phyloP scores from a whole-genome alignment of 768 basidiomycete genomes.

The Tricholoma hemisulphureum region DNA sequence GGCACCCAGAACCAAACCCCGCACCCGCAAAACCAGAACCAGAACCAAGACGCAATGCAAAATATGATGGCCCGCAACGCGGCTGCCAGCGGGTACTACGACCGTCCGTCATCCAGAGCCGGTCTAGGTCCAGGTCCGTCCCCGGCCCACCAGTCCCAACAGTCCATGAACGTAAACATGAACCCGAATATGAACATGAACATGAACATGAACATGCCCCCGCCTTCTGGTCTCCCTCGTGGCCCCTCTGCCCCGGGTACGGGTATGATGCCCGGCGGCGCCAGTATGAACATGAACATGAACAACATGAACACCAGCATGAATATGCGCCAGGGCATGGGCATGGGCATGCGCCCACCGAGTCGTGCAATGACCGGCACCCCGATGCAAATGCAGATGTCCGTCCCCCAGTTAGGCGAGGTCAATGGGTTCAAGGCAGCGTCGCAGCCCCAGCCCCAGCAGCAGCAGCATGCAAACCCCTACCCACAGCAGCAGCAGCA shows the following conservation, averaged over 20 bases:
- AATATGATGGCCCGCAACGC: slow-evolving; percentile 7
- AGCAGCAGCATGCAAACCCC: slow-evolving; percentile 1
- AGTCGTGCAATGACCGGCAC: slow-evolving; percentile 15
- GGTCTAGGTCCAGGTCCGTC: too few species aligned
- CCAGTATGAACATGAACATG: slow-evolving; percentile 4
- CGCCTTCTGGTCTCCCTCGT: slow-evolving; percentile 11
- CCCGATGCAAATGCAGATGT: slow-evolving; percentile 4
- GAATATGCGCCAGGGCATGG: slow-evolving; percentile 7
- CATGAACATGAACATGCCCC: slow-evolving; percentile 11
- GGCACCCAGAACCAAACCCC: too few species aligned
- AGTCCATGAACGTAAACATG: background rate
- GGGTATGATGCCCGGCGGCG: background rate
- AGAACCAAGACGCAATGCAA: slow-evolving; percentile 7
- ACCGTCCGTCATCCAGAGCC: slow-evolving; percentile 11
- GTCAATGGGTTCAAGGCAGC: slow-evolving; percentile 8
- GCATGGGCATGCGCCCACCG: slow-evolving; percentile 8
- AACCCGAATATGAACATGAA: background rate
- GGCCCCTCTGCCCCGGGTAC: background rate
- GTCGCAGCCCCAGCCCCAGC: too few species aligned
- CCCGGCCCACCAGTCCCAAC: too few species aligned
- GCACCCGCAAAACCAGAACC: background rate
- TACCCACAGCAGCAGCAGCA: slow-evolving; percentile 4
- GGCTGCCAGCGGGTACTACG: slow-evolving; percentile 6
- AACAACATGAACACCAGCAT: slow-evolving; percentile 9
- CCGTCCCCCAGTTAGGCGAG: too few species aligned